These are phyloP conservation scores for Mycena albidolilacea DNA, from an alignment of 768 basidiomycete genomes.

Conservation along the genomic window DNA sequence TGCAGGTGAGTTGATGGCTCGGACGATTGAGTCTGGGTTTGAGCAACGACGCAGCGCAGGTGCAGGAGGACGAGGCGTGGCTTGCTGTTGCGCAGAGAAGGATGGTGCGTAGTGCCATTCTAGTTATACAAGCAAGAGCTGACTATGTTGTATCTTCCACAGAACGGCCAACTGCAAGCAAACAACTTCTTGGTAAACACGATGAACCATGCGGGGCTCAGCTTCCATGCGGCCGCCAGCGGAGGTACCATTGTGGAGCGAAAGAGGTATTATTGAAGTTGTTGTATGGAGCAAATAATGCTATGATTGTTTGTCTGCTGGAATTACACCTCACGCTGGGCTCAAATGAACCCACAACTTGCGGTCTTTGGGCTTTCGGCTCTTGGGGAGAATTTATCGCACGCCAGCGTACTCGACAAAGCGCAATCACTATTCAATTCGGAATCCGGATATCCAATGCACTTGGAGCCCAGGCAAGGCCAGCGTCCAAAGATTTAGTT, in stretches of 20 bases:
- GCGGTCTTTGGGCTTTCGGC: no score
- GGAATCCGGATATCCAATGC: no score
- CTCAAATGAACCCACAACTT: no score
- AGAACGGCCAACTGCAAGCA: background rate
- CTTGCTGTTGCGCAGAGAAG: background rate
- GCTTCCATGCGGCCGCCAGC: background rate
- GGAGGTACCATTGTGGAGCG: background rate
- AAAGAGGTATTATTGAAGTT: background rate
- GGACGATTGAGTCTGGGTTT: no score
- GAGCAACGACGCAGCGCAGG: background rate
- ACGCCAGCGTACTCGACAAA: no score
- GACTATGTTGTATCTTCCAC: background rate
- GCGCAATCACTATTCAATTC: no score
- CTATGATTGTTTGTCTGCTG: no score
- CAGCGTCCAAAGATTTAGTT: no score
- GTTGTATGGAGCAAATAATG: no score
- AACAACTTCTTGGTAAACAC: background rate
- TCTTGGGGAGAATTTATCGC: no score
- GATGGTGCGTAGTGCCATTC: background rate
- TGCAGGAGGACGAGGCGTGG: background rate
- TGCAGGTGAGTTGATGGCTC: background rate
- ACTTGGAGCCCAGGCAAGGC: no score
- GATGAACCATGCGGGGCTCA: conserved; percentile 1
- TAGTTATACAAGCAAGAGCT: background rate
- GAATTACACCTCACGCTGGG: no score